Evolutionary conservation across 805 yeast species (phyloP).

Genomic region (Kazachstania taianensis): DNA sequence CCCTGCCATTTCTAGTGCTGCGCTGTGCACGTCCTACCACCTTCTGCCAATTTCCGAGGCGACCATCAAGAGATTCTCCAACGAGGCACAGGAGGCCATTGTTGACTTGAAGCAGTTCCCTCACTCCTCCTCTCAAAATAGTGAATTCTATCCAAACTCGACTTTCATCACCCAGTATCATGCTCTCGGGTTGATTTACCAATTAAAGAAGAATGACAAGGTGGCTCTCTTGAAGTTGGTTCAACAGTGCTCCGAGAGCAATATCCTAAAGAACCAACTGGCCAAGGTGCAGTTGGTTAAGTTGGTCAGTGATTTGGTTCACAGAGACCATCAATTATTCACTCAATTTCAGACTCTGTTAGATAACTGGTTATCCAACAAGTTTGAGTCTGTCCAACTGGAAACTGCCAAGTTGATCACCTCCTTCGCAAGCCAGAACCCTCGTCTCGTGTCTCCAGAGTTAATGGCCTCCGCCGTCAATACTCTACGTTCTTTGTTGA

Average conservation of each 20-base stretch:
- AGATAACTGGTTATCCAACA: constrained; percentile 62
- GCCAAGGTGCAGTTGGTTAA: constrained; percentile 82
- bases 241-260: constrained; percentile 57
- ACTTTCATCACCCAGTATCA: constrained; percentile 88
- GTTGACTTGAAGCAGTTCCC: constrained; percentile 32
- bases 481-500: constrained; percentile 63
- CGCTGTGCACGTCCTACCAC: constrained; percentile 83
- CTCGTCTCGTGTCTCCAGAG: constrained; percentile 47
- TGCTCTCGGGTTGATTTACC: constrained; percentile 84
- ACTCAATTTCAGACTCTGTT: constrained; percentile 41
- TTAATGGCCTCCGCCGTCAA: constrained; percentile 62
- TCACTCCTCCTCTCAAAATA: constrained; percentile 13
- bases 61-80: constrained; percentile 86
- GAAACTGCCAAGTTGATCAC: constrained; percentile 68
- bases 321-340: constrained; percentile 59
- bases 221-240: constrained; percentile 90
- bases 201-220: constrained; percentile 79
- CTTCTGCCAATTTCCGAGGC: constrained; percentile 82
- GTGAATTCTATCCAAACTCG: constrained; percentile 50
- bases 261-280: constrained; percentile 63
- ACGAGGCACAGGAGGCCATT: constrained; percentile 90
- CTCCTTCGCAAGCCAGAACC: constrained; percentile 39
- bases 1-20: constrained; percentile 87
- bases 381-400: constrained; percentile 79
- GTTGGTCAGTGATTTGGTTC: constrained; percentile 60